Base-by-base conservation (phyloP, 345 rosid species). In the Hibiscus syriacus region DNA sequence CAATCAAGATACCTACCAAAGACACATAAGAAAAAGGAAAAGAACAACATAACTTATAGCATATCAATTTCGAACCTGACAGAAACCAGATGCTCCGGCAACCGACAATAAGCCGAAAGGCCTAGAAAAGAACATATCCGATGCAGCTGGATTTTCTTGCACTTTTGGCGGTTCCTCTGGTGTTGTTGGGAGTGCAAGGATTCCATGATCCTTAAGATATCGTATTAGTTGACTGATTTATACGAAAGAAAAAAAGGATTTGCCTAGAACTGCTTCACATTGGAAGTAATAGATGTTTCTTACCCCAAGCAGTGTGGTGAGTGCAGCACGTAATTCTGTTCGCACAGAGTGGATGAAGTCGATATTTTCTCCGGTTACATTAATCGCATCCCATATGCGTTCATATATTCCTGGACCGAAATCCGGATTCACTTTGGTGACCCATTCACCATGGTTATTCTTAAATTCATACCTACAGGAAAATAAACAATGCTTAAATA, bases 131-230 rank as follows among this genome's bases (percentile, higher is more conserved):
- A 83, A 81, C 14, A 70, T 46, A 72, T 90, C 95, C 14, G 87
- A 77, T 48, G 77, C 66, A 0, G 76, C 63, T 63, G 87, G 68
- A 68, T 90, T 88, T 29, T 79, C 81, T 45, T 86, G 78, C 10
- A 87, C 83, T 73, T 90, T 85, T 8, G 97, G 97, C 53, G 96
- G 97, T 67, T 79, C 88, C 46, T 85, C 94, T 52, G 96, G 92
- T 50, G 85, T 86, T 2, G 92, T 87, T 1, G 98, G 98, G 73
- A 90, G 81, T 32, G 81, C 94, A 30, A 90, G 87, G 66, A 93
- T 62, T 48, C 89, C 87, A 0, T 66, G 67, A 68, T 87, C 90
- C 98, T 90, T 81, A 25, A 29, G 27, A 14, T 19, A 19, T 14
- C 8, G 25, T 43, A 3, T 6, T 25, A 43, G 36, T 25, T 41